Percentiles rank a stretch among this genome's conserved stretches.
phyloP scores from a whole-genome alignment of 2,329 filamentous ascomycete species.

The Aureobasidium leucospermi region DNA sequence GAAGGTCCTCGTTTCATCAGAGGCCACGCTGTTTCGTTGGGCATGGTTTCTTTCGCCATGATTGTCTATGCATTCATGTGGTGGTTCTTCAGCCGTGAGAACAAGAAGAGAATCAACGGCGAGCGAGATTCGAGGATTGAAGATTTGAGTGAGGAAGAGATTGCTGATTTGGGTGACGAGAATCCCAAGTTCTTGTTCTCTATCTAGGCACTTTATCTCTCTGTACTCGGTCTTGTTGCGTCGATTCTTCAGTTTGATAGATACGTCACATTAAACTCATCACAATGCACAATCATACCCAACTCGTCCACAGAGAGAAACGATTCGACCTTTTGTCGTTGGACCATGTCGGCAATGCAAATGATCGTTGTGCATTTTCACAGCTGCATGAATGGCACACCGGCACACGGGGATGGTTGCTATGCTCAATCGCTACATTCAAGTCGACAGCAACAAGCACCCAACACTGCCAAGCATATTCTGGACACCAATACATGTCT shows the following conservation, averaged over 20 bases:
- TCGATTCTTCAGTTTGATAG: no score
- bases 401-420: no score
- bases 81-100: slow-evolving; percentile 31
- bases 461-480: not conserved
- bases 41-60: slow-evolving; percentile 39
- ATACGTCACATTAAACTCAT: no score
- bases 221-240: no score
- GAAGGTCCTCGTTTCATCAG: slow-evolving; percentile 41
- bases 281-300: no score
- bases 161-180: slow-evolving; percentile 39
- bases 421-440: no score
- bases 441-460: no score
- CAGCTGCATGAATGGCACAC: no score
- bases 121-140: slow-evolving; percentile 34
- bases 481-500: not conserved
- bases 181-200: slow-evolving; percentile 39
- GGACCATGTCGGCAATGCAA: no score
- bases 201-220: slow-evolving; percentile 17
- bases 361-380: no score
- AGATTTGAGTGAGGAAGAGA: slow-evolving; percentile 36
- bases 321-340: no score
- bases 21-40: slow-evolving; percentile 47
- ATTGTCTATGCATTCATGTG: slow-evolving; percentile 33
- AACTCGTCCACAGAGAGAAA: no score
- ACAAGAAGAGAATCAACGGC: slow-evolving; percentile 31